phyloP scores from a whole-genome alignment of 1,139 yeast genomes.

The Suhomyces bolitotheri region DNA sequence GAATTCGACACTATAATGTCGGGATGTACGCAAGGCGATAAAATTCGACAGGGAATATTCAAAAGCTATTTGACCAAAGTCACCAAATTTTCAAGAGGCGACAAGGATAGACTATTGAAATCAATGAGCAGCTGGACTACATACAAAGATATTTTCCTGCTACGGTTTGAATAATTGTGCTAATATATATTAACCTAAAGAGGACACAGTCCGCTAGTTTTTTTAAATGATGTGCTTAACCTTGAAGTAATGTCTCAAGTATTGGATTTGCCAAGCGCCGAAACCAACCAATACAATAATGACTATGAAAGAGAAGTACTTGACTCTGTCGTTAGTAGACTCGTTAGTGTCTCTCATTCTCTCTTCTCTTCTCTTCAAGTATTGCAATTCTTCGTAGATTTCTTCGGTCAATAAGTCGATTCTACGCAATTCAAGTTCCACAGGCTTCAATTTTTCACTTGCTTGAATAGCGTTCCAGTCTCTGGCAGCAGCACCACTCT shows the following conservation, averaged over 20 bases:
- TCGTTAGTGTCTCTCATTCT: conserved; percentile 95
- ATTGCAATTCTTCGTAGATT: conserved; percentile 72
- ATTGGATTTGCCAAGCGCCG: conserved; percentile 90
- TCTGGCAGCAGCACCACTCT: conserved; percentile 94
- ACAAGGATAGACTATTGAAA: not conserved
- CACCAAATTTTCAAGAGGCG: not conserved
- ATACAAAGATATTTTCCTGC: conserved; percentile 3
- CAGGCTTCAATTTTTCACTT: conserved; percentile 87
- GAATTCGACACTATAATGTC: not conserved
- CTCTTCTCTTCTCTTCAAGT: conserved; percentile 84
- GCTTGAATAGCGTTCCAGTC: conserved; percentile 97
- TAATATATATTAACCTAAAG: not conserved
- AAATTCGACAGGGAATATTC: not conserved
- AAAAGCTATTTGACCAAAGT: not conserved
- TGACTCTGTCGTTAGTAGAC: conserved; percentile 84
- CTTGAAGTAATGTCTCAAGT: conserved; percentile 89
- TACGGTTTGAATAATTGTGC: not conserved
- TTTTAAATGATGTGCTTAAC: conserved; percentile 84
- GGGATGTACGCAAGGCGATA: not conserved
- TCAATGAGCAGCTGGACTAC: not conserved
- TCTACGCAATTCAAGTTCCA: conserved; percentile 84
- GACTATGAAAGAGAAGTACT: conserved; percentile 74
- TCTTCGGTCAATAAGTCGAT: conserved; percentile 83
- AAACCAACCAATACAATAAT: conserved; percentile 69
- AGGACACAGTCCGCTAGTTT: not conserved